Percentiles rank a stretch among this genome's conserved stretches.
phyloP scores from a whole-genome alignment of 2,329 filamentous ascomycete genomes.

The Amesomyces nigricolor region DNA sequence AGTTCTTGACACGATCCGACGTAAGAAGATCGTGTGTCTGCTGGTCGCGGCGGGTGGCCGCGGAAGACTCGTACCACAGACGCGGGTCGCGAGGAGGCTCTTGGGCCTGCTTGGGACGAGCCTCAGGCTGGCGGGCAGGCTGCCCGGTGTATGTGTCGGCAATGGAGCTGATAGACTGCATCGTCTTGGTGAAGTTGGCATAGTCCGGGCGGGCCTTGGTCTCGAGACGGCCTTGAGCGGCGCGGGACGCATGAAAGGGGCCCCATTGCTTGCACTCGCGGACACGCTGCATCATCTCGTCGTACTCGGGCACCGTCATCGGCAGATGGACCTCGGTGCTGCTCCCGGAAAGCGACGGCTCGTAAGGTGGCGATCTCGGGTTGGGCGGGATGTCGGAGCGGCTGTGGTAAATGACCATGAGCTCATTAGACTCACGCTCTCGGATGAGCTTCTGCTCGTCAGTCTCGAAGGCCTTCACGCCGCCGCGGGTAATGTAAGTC shows the following conservation, averaged over 20 bases:
- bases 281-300: conserved; percentile 47
- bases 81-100: conserved; percentile 4
- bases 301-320: conserved; percentile 38
- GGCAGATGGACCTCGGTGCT: conserved; percentile 33
- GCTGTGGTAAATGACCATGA: conserved; percentile 57
- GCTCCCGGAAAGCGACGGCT: conserved; percentile 25
- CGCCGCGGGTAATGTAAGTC: conserved; percentile 51
- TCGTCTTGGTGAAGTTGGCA: conserved; percentile 19
- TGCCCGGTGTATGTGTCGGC: conserved; percentile 15
- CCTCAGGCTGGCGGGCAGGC: conserved; percentile 6
- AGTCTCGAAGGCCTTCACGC: conserved; percentile 45
- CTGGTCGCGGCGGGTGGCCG: conserved; percentile 19
- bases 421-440: conserved; percentile 52
- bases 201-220: conserved; percentile 19
- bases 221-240: conserved; percentile 41
- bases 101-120: background rate
- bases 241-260: conserved; percentile 37
- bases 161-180: conserved; percentile 37
- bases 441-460: conserved; percentile 51
- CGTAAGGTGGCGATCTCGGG: conserved; percentile 46
- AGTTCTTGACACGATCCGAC: conserved; percentile 41
- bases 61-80: conserved; percentile 8
- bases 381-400: conserved; percentile 50
- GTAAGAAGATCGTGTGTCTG: conserved; percentile 33
- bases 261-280: conserved; percentile 43